These are phyloP conservation scores for Tripterygium wilfordii DNA, from an alignment of 177 flowering plant species.

Conservation along the genomic window DNA sequence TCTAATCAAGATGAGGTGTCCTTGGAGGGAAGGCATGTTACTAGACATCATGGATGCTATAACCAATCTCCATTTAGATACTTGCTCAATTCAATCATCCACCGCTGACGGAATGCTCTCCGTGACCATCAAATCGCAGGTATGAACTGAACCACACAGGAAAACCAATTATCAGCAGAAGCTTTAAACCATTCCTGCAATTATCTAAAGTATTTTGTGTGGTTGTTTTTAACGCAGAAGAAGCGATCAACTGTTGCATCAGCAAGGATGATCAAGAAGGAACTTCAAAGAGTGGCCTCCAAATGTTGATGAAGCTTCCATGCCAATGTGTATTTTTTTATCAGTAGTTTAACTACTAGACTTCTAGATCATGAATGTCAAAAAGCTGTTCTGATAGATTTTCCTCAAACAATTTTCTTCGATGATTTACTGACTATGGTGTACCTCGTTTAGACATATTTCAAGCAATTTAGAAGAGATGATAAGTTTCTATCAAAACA, in stretches of 20 bases:
- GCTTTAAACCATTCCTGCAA: not conserved
- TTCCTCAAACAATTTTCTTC: no score
- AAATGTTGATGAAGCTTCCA: constrained; percentile 20
- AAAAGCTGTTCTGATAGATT: no score
- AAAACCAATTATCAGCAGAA: not conserved
- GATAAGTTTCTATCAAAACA: no score
- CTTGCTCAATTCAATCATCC: constrained; percentile 51
- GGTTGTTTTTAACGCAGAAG: constrained; percentile 36
- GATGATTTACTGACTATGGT: no score
- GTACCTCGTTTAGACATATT: no score
- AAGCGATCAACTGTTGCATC: constrained; percentile 28
- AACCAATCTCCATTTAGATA: constrained; percentile 53
- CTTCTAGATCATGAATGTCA: no score
- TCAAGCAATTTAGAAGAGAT: no score
- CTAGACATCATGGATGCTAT: constrained; percentile 63
- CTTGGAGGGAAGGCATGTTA: constrained; percentile 61
- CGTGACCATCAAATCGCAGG: constrained; percentile 59
- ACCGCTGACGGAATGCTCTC: constrained; percentile 38
- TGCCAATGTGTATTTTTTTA: no score
- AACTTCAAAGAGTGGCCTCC: constrained; percentile 22
- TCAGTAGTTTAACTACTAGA: no score
- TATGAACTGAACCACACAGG: constrained; percentile 10
- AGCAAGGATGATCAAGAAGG: constrained; percentile 39
- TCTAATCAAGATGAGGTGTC: constrained; percentile 49
- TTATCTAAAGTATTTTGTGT: not conserved